Evolutionary conservation across 2,329 filamentous ascomycete species (phyloP), one percentile per base, ranked within the genome.

Genomic region (Aspergillus cejpii): DNA sequence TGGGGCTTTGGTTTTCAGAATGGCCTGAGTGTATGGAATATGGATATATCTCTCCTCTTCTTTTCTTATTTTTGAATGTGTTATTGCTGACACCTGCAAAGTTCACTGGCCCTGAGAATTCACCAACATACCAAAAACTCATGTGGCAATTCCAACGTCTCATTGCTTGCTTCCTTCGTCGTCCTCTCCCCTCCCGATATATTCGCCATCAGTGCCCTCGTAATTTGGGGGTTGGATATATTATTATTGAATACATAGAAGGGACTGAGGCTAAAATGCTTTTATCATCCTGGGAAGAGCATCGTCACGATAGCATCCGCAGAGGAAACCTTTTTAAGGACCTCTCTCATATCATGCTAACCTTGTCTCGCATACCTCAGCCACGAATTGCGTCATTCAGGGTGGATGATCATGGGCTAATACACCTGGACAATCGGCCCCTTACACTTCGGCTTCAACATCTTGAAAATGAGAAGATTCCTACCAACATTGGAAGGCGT

Each of bases 361-460:
- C 51, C 7, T 27, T 59, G 12, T 53, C 44, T 8, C 45, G 23
- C 6, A 43, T 47, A 5, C 53, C 58, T 24, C 40, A 64, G 5
- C 62, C 61, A 14, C 55, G 59, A 6, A 67, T 69, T 40, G 64
- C 64, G 6, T 66, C 65, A 10, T 55, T 51, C 34, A 59, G 51
- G 6, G 45, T 69, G 19, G 54, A 65, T 44, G 42, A 52, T 1
- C 29, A 57, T 12, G 58, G 61, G 6, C 33, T 53, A 8, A 33
- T 70, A 19, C 36, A 26, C 10, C 53, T 70, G 5, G 48, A 48
- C 12, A 71, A 71, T 51, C 64, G 65, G 2, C 68, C 68, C 21
- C 53, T 69, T 15, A 60, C 55, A 15, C 53, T 61, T 46, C 53
- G 53, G 11, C 48, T 68, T 8, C 55, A 64, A 28, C 41, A 54